These are phyloP conservation scores for Arthroderma uncinatum DNA, from an alignment of 2,329 filamentous ascomycete species.

Conservation along the genomic window DNA sequence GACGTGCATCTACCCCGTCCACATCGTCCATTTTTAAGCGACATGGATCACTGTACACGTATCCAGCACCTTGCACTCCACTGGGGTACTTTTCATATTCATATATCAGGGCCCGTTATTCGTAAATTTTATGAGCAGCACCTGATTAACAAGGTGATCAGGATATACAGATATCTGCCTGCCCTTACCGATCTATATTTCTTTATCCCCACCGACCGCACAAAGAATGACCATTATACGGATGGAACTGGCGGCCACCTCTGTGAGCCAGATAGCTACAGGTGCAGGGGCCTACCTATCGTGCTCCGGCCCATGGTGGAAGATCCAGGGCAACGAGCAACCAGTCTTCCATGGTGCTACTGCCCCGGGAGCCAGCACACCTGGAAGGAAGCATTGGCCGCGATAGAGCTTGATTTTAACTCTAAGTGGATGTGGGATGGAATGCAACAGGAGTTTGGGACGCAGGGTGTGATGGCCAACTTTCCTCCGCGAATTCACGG, in stretches of 20 bases:
- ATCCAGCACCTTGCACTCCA: neutral
- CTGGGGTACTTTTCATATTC: neutral
- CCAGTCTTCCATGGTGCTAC: neutral
- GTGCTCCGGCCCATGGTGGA: neutral
- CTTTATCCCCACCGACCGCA: neutral
- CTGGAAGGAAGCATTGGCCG: neutral
- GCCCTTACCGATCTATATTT: neutral
- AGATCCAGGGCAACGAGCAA: neutral
- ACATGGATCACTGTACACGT: neutral
- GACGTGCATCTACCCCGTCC: neutral
- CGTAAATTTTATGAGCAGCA: no score
- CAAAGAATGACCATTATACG: neutral
- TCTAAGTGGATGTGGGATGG: neutral
- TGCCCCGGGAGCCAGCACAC: neutral
- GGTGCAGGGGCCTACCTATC: neutral
- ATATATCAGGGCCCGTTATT: no score
- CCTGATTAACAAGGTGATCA: no score
- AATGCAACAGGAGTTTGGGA: neutral
- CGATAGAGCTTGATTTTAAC: neutral
- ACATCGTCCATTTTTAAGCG: neutral
- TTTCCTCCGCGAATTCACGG: neutral
- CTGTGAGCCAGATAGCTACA: neutral
- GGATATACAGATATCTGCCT: neutral
- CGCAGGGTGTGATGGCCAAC: neutral
- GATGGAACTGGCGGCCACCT: neutral